Evolutionary conservation across 164 flowering plant species (phyloP), one percentile per base, ranked within the genome.

Genomic region (Akebia trifoliata): DNA sequence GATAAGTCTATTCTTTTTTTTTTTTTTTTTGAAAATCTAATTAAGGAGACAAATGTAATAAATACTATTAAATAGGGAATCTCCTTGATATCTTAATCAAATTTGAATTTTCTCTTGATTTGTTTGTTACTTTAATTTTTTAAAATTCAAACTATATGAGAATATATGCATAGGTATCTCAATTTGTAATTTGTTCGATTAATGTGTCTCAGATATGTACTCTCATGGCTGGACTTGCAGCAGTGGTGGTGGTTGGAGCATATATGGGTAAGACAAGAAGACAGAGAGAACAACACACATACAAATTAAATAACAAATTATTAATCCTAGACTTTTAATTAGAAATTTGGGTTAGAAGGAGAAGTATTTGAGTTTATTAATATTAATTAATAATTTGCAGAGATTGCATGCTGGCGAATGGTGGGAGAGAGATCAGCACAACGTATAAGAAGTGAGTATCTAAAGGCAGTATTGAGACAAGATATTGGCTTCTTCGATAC

Each of bases 351-450:
- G n/a, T n/a, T n/a, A n/a, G n/a, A n/a, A n/a, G n/a, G n/a, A n/a
- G n/a, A n/a, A 25, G 50, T 29, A 29, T 51, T 51, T 10, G 20
- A n/a, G n/a, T n/a, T 51, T 32, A 15, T 35, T 3, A 10, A 15
- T 31, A 1, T 31, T 6, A 30, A 31, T 50, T 35, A 25, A 21
- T 60, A 48, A n/a, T n/a, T n/a, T 61, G 32, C 78, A 87, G 95
- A 87, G 68, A 85, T 85, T 32, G 73, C 84, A 24, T 87, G 95
- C 50, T 85, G 95, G 95, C 76, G 85, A 64, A 30, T 81, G 69
- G 85, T 78, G 28, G 91, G 91, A 3, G 91, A 83, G 60, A 57
- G 91, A 52, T 77, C 82, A n/a, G 85, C 87, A 14, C 83, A 78
- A 38, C 64, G 81, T 37, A 80, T 87, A 35, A 75, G 95, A 61